phyloP scores from a whole-genome alignment of 2,329 filamentous ascomycete genomes.

The Colletotrichum simmondsii region DNA sequence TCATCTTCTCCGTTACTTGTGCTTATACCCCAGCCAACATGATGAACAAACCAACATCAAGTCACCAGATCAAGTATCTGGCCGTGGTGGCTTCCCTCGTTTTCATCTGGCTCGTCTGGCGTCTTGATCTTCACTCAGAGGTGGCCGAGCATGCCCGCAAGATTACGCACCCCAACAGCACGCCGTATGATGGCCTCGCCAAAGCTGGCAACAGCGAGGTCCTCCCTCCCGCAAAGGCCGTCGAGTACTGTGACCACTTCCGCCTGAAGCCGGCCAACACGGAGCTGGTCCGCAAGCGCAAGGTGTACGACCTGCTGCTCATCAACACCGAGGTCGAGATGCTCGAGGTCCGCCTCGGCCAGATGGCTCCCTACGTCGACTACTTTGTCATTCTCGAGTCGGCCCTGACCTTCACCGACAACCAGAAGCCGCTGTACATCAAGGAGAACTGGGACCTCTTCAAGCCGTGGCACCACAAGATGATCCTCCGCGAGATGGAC shows the following conservation, averaged over 20 bases:
- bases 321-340: constrained; percentile 73
- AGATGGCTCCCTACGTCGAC: constrained; percentile 68
- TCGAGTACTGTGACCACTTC: constrained; percentile 47
- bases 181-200: constrained; percentile 1
- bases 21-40: background rate
- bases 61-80: constrained; percentile 26
- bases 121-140: constrained; percentile 8
- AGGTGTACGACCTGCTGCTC: constrained; percentile 71
- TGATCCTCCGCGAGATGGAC: constrained; percentile 61
- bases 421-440: constrained; percentile 64
- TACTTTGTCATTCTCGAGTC: constrained; percentile 74
- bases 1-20: background rate
- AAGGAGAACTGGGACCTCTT: constrained; percentile 64
- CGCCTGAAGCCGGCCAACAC: constrained; percentile 49
- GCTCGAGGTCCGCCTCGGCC: constrained; percentile 72
- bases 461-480: constrained; percentile 65
- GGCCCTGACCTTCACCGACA: constrained; percentile 66
- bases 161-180: background rate
- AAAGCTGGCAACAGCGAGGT: constrained; percentile 9
- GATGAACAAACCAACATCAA: constrained; percentile 11
- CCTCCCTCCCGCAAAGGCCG: constrained; percentile 22
- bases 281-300: constrained; percentile 47
- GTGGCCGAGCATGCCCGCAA: constrained; percentile 16
- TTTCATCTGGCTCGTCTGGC: constrained; percentile 31
- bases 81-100: constrained; percentile 13